A percentile compares a stretch with the other conserved stretches of the same genome.
These are phyloP conservation scores for Vanrija humicola DNA, from an alignment of 1,284 basidiomycete genomes.

Conservation along the genomic window DNA sequence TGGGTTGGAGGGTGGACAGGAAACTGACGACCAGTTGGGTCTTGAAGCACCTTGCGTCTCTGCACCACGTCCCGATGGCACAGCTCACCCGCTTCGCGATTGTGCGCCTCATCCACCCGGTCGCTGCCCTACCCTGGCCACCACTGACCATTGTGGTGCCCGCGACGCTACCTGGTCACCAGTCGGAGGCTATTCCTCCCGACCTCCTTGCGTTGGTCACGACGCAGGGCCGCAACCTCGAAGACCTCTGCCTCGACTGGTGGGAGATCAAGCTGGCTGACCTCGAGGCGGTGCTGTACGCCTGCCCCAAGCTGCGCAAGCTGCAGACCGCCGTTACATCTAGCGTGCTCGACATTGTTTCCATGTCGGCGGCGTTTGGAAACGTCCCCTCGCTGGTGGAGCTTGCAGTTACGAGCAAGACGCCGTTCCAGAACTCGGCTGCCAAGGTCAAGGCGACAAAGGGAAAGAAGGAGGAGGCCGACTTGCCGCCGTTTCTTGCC, in stretches of 20 bases:
- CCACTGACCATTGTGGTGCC: conserved; percentile 9
- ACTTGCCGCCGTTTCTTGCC: conserved; percentile 9
- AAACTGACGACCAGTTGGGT: conserved; percentile 21
- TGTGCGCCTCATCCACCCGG: conserved; percentile 20
- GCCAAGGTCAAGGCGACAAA: conserved; percentile 7
- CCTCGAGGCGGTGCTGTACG: conserved; percentile 17
- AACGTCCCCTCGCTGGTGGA: conserved; percentile 14
- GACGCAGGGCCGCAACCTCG: conserved; percentile 12
- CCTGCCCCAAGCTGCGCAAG: conserved; percentile 10
- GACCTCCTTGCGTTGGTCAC: conserved; percentile 16
- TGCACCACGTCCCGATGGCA: conserved; percentile 20
- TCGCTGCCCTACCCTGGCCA: conserved; percentile 22
- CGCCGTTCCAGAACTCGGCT: conserved; percentile 5
- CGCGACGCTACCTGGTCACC: conserved; percentile 9
- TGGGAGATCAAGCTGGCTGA: conserved; percentile 20
- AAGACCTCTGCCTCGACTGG: conserved; percentile 28
- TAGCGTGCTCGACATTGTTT: conserved; percentile 19
- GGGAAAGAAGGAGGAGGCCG: neutral
- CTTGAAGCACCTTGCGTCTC: conserved; percentile 26
- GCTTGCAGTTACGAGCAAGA: conserved; percentile 18
- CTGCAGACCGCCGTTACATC: conserved; percentile 18
- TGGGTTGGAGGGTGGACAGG: conserved; percentile 3
- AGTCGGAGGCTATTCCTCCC: conserved; percentile 7
- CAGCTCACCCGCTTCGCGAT: conserved; percentile 25
- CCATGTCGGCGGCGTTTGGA: conserved; percentile 19